Evolutionary conservation across 129 eudicot genomes (phyloP), one percentile per base, ranked within the genome.

Genomic region (Artemisia tridentata): DNA sequence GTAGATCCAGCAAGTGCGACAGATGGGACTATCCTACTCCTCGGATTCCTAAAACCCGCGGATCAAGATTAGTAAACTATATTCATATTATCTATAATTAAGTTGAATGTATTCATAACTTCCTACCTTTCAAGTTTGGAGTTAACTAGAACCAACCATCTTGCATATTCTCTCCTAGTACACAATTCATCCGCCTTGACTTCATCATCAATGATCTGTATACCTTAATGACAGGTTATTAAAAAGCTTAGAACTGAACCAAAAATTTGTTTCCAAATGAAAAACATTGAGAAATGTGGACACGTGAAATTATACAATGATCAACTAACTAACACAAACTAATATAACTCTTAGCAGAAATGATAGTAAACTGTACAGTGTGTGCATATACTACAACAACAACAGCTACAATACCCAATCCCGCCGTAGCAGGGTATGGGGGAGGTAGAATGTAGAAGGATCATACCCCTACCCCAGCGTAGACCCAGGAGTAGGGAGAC

Each of bases 151-250:
- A 88, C 79, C 73, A 93, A 71, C 99, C 97, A 93, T 78, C 99
- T 80, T 75, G 97, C 93, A 56, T 90, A 93, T 80, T 93, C 96
- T 83, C 99, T 83, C 75, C 97, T 83, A 11, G 90, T 81, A 77
- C 99, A 93, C 58, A 93, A 80, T 49, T 87, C 89, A 72, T 85
- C 87, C 18, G 92, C 89, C 73, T 74, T 81, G 20, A 84, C 87
- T 72, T 82, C 84, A 20, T 93, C 97, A 63, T 93, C 96, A 77
- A 90, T 75, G 43, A 93, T 89, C 98, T 93, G 96, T 79, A 80
- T 69, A 81, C 84, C 90, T 86, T 92, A 87, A 81, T 65, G 68
- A 68, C 34, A 76, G 27, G 59, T 52, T 69, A 77, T 53, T 41
- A 82, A 64, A 80, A 75, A 66, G 80, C 85, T 83, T 73, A 85